Percentiles rank a stretch among this genome's conserved stretches.
phyloP scores from a whole-genome alignment of 1,284 basidiomycete genomes.

The Cutaneotrichosporon daszewskae region DNA sequence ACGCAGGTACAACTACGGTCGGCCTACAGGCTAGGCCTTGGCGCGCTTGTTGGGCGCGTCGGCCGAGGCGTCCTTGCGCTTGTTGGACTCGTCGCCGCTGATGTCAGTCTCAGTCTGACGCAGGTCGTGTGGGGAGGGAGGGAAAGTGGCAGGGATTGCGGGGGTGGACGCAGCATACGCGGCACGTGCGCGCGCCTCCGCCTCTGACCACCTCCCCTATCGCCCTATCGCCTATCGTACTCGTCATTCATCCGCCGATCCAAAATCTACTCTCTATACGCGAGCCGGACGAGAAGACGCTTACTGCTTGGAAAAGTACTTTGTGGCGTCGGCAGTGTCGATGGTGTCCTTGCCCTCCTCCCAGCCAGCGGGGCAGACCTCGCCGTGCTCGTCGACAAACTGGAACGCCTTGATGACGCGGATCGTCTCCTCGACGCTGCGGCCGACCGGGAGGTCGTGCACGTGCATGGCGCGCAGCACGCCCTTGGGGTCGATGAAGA shows the following conservation, averaged over 20 bases:
- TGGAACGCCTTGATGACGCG: slow-evolving; percentile 88
- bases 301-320: slow-evolving; percentile 61
- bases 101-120: neutral
- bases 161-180: no score
- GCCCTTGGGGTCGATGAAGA: slow-evolving; percentile 85
- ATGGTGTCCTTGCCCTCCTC: slow-evolving; percentile 41
- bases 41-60: slow-evolving; percentile 18
- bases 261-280: slow-evolving; percentile 10
- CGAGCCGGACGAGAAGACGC: slow-evolving; percentile 12
- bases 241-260: slow-evolving; percentile 2
- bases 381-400: slow-evolving; percentile 66
- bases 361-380: slow-evolving; percentile 89
- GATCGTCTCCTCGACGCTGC: slow-evolving; percentile 82
- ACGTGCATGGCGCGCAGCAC: slow-evolving; percentile 57
- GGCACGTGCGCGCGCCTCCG: no score
- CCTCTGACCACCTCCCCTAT: no score
- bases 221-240: neutral
- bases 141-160: no score
- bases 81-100: slow-evolving; percentile 11
- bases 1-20: neutral
- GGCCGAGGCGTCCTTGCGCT: slow-evolving; percentile 20
- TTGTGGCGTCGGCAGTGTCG: slow-evolving; percentile 55
- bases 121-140: no score
- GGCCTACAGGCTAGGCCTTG: slow-evolving; percentile 4
- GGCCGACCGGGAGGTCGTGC: slow-evolving; percentile 84